Conservation (phyloP, 2,329 filamentous ascomycete species). For the Phaeoacremonium minimum region DNA sequence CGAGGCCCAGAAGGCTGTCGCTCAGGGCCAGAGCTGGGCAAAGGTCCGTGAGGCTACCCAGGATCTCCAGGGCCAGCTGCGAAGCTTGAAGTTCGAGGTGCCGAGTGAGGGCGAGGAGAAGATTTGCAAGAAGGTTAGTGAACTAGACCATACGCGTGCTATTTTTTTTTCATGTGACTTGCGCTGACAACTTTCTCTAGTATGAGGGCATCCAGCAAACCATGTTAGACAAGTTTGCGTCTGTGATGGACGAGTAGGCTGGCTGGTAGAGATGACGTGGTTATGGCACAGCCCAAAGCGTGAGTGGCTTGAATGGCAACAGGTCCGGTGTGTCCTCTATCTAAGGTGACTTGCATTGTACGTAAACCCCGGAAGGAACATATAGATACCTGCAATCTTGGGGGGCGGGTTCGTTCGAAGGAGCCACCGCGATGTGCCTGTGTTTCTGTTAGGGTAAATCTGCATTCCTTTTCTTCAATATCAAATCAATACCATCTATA, state of each 20-base stretch:
- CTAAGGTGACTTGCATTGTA: too few species aligned
- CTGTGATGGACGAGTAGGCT: constrained; percentile 85
- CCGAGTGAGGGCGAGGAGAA: constrained; percentile 78
- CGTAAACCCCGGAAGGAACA: too few species aligned
- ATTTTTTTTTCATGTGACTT: background rate
- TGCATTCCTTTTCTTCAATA: too few species aligned
- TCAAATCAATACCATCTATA: too few species aligned
- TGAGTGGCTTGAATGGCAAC: too few species aligned
- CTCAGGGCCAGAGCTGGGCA: constrained; percentile 84
- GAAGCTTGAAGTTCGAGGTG: constrained; percentile 95
- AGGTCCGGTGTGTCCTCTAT: too few species aligned
- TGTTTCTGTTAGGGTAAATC: too few species aligned
- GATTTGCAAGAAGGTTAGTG: constrained; percentile 75
- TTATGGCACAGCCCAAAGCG: too few species aligned
- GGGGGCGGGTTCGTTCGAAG: too few species aligned
- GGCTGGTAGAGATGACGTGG: constrained; percentile 11
- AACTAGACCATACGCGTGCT: background rate
- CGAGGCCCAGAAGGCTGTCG: constrained; percentile 91
- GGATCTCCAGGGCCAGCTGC: constrained; percentile 79
- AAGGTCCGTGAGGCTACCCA: constrained; percentile 89
- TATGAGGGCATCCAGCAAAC: constrained; percentile 88
- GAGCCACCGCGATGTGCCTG: too few species aligned
- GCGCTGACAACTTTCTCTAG: constrained; percentile 45
- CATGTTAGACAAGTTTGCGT: constrained; percentile 97
- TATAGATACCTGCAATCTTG: too few species aligned